These are phyloP conservation scores for Claviceps sp. DNA, from an alignment of 2,329 filamentous ascomycete species.

Conservation along the genomic window DNA sequence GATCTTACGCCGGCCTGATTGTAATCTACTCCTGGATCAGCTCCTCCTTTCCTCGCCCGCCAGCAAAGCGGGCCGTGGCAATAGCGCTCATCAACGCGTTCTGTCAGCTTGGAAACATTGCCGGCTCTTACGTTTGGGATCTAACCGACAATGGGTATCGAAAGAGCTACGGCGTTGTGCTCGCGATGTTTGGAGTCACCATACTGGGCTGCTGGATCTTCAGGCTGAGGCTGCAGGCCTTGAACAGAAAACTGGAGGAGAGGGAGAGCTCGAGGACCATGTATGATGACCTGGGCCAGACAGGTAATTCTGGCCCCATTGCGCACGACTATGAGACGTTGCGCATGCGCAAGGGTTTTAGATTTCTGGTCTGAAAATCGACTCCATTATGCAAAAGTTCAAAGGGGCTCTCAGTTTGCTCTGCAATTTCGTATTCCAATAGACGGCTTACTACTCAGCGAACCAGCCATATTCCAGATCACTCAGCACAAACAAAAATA, in stretches of 20 bases:
- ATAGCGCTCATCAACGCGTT: slow-evolving; percentile 48
- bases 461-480: too few species aligned
- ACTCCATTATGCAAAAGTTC: too few species aligned
- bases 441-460: too few species aligned
- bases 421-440: too few species aligned
- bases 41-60: slow-evolving; percentile 42
- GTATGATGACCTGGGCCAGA: background rate
- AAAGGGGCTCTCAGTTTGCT: too few species aligned
- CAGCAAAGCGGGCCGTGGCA: slow-evolving; percentile 47
- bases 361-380: slow-evolving; percentile 10
- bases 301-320: background rate
- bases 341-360: slow-evolving; percentile 6
- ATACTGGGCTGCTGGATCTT: slow-evolving; percentile 38
- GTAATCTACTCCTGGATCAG: slow-evolving; percentile 47
- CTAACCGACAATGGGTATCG: slow-evolving; percentile 46
- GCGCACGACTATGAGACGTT: background rate
- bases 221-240: slow-evolving; percentile 29
- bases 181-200: slow-evolving; percentile 49
- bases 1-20: slow-evolving; percentile 44
- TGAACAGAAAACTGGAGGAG: slow-evolving; percentile 35
- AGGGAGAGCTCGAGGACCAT: slow-evolving; percentile 17
- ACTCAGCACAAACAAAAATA: too few species aligned
- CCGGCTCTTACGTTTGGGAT: slow-evolving; percentile 50
- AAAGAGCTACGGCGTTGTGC: slow-evolving; percentile 51
- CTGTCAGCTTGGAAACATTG: slow-evolving; percentile 43